These are phyloP conservation scores for Colletotrichum shisoi DNA, from an alignment of 2,329 filamentous ascomycete species.

Conservation along the genomic window DNA sequence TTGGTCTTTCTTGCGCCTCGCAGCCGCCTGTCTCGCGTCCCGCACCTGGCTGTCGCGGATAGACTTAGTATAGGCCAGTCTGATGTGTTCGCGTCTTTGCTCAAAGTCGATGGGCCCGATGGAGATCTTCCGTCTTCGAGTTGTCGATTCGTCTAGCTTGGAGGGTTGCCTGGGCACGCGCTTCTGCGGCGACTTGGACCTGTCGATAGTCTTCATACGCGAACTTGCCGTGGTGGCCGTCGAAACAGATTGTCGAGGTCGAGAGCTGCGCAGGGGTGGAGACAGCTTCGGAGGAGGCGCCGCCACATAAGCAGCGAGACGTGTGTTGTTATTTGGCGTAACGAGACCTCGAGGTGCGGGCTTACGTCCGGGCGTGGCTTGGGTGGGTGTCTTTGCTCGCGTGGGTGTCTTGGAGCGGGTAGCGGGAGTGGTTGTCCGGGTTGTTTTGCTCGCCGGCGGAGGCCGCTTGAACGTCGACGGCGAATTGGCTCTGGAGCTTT, in stretches of 20 bases:
- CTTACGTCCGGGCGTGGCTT: slow-evolving; percentile 50
- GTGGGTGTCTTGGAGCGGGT: slow-evolving; percentile 57
- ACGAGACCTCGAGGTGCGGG: slow-evolving; percentile 53
- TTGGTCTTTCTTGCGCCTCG: slow-evolving; percentile 61
- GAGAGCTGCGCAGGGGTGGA: slow-evolving; percentile 79
- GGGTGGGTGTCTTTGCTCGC: slow-evolving; percentile 56
- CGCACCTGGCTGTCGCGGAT: slow-evolving; percentile 74
- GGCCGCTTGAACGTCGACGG: slow-evolving; percentile 58
- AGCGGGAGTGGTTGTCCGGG: slow-evolving; percentile 51
- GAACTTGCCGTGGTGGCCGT: slow-evolving; percentile 76
- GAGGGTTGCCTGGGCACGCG: slow-evolving; percentile 44
- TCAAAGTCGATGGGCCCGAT: slow-evolving; percentile 85
- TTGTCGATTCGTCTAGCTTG: slow-evolving; percentile 51
- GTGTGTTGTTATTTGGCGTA: slow-evolving; percentile 61
- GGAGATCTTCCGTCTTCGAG: slow-evolving; percentile 62
- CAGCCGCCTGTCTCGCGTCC: slow-evolving; percentile 62
- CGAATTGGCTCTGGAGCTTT: slow-evolving; percentile 61
- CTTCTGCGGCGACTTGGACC: slow-evolving; percentile 57
- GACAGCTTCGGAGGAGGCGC: slow-evolving; percentile 75
- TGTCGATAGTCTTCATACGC: slow-evolving; percentile 69
- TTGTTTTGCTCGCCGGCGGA: slow-evolving; percentile 53
- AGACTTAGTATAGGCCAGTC: slow-evolving; percentile 85
- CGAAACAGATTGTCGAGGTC: slow-evolving; percentile 81
- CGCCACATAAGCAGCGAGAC: slow-evolving; percentile 77
- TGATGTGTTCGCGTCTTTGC: slow-evolving; percentile 80